These are phyloP conservation scores for Pythium scleroteichum DNA, from an alignment of 352 stramenopile genomes.

Conservation along the genomic window DNA sequence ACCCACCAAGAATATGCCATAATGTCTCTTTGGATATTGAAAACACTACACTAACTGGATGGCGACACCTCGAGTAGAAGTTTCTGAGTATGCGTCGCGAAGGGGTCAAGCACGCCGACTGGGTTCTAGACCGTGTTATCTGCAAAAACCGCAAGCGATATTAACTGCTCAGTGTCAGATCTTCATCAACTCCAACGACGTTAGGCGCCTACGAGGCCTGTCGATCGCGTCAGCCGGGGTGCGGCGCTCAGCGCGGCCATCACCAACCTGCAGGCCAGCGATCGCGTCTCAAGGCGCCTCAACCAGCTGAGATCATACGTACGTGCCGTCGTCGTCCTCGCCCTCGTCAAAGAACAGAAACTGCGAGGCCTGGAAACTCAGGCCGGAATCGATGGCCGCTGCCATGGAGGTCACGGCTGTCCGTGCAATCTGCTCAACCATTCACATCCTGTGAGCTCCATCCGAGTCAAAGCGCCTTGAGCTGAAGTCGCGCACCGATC, in stretches of 20 bases:
- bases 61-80: no score
- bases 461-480: not conserved
- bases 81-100: no score
- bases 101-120: not conserved
- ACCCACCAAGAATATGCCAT: conserved; percentile 6
- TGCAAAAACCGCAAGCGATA: conserved; percentile 53
- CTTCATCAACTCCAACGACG: conserved; percentile 18
- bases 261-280: not conserved
- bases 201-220: no score
- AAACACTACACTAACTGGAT: conserved; percentile 22
- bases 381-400: conserved; percentile 50
- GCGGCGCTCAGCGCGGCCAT: no score
- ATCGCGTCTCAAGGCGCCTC: not conserved
- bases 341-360: conserved; percentile 77
- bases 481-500: conserved; percentile 40
- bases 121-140: conserved; percentile 46
- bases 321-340: conserved; percentile 83
- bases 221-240: no score
- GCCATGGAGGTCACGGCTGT: conserved; percentile 48
- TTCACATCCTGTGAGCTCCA: not conserved
- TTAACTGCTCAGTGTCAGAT: conserved; percentile 87
- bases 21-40: conserved; percentile 19
- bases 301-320: conserved; percentile 28
- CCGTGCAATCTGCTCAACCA: conserved; percentile 40
- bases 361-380: conserved; percentile 60